Base-by-base conservation (phyloP, 768 basidiomycete species). In the Filobasidium floriforme region DNA sequence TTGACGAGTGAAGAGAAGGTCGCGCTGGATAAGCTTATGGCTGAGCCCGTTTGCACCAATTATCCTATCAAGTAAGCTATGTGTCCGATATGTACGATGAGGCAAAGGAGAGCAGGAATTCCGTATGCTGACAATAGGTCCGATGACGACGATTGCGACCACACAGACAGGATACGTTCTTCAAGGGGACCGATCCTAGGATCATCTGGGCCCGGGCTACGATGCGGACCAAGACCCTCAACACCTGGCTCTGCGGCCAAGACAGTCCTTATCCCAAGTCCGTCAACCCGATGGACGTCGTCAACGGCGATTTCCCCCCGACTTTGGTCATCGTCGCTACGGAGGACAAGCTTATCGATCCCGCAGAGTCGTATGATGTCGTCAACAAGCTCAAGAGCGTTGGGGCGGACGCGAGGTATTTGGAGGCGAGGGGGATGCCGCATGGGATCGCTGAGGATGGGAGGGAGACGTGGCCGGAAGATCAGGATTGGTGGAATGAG, bases 401-500 rank as follows among this genome's bases (percentile, higher is more conserved):
- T 3, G 68, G 60, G 11, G 61, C 62, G 28, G 65, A 69, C 19
- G 59, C 46, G 19, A 28, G 10, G 22, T 51, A 24, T 37, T 46
- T 54, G 41, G 65, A 66, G 44, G 64, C 64, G n/a, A 46, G 7
- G 32, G 65, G 63, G 24, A 65, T 65, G 65, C 37, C 51, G 3
- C 68, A 69, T 60, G 68, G 60, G 1, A 29, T 66, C n/a, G 61
- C 55, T n/a, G 68, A 69, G 18, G 41, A 66, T 46, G 28, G 63
- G 5, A 60, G 24, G 44, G 59, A 49, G 32, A 46, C 46, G 10
- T 65, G 54, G 46, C 63, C 62, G 22, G 63, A 61, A 22, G 37
- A 26, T n/a, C 59, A 65, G 51, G 40, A 54, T 24, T 68, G 68
- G 68, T 63, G 68, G 68, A 61, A 65, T 7, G 64, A 61, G 52